A percentile compares a stretch with the other conserved stretches of the same genome.
Evolutionary conservation across 441 rosid species (phyloP).

Genomic region (Euphorbia schlechtendalii): DNA sequence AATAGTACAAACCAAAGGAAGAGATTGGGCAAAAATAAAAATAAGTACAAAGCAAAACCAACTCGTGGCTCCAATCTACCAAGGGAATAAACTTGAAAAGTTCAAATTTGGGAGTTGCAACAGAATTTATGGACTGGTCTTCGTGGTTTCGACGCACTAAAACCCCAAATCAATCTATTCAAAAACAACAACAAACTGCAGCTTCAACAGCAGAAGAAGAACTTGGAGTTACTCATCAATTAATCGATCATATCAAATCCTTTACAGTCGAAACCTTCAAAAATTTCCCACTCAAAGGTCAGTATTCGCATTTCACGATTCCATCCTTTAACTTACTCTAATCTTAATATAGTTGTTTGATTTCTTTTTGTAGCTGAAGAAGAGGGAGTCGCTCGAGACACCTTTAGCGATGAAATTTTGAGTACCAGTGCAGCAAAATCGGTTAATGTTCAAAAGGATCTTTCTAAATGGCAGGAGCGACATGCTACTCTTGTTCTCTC

Average conservation of each 20-base stretch:
- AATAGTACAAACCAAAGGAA: too few species aligned
- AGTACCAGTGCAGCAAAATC: slow-evolving; percentile 21
- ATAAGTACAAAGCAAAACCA: too few species aligned
- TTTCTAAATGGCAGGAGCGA: slow-evolving; percentile 80
- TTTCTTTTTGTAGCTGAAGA: slow-evolving; percentile 31
- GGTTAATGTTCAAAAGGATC: slow-evolving; percentile 46
- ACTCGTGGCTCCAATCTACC: too few species aligned
- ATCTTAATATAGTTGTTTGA: neutral
- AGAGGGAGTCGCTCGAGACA: slow-evolving; percentile 27
- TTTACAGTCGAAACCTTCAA: slow-evolving; percentile 70
- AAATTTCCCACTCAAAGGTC: slow-evolving; percentile 59
- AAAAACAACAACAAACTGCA: slow-evolving; percentile 4
- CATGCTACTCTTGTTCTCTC: slow-evolving; percentile 67
- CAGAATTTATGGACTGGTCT: slow-evolving; percentile 41
- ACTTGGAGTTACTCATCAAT: slow-evolving; percentile 56
- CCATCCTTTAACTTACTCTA: slow-evolving; percentile 1
- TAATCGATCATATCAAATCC: slow-evolving; percentile 53
- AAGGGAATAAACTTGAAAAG: neutral
- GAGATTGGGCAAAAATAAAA: too few species aligned
- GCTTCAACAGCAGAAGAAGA: slow-evolving; percentile 18
- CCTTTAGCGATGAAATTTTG: slow-evolving; percentile 23
- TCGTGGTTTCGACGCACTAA: slow-evolving; percentile 55
- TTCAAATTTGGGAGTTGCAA: neutral
- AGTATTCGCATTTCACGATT: neutral
- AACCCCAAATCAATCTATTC: slow-evolving; percentile 18